Evolutionary conservation across 129 eudicot genomes (phyloP), one percentile per base, ranked within the genome.

Genomic region (Lonicera japonica): DNA sequence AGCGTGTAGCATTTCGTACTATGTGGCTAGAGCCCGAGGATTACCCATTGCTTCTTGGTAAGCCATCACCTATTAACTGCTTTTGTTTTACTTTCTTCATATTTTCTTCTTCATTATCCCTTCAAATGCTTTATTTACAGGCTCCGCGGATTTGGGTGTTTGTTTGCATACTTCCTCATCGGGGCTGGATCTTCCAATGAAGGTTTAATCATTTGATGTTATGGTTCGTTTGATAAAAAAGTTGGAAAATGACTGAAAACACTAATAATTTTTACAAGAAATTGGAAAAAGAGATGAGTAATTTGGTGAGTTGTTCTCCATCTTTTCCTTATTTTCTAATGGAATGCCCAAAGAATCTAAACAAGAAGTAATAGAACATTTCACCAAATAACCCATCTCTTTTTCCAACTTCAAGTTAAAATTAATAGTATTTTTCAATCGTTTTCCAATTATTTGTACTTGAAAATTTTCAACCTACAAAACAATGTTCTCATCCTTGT

Each of bases 91-190:
- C 23, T 23, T 66, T 17, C 48, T 18, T 38, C 59, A 29, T 29
- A 17, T 61, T 38, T 11, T 38, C 25, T 47, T 13, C 23, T 48
- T 38, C 19, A 24, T 75, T 29, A 66, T 57, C 25, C 36, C 19
- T 56, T 63, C 21, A 57, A 51, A 41, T 60, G 23, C 45, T 61
- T 34, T 65, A 59, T 56, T 8, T 70, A 60, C 70, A 92, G 96
- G 98, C 46, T 87, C 98, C 4, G 98, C 98, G 54, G 98, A 92
- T 79, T 85, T 92, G 58, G 98, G 98, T 54, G 98, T 92, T 57
- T 92, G 96, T 73, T 73, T 92, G 70, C 98, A 92, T 84, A 87
- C 96, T 66, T 92, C 98, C 45, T 92, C 98, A 56, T 92, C 98
- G 52, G 98, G 98, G 69, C 73, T 92, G 86, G 98, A 92, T 72